Evolutionary conservation across 129 eudicot genomes (phyloP).

Genomic region (Kitagawia praeruptora): DNA sequence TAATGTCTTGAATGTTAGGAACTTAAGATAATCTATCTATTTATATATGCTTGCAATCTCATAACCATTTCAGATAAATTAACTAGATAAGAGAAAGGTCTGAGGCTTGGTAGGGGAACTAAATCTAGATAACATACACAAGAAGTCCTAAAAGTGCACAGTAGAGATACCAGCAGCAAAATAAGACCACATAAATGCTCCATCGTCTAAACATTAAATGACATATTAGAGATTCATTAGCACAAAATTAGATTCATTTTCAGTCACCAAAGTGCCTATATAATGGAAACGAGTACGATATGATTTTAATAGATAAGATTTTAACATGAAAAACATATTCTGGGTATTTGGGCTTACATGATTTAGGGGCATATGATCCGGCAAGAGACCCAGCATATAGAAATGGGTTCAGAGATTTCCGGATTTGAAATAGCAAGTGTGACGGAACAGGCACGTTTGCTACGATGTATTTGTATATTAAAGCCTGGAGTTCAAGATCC

Average conservation of each 20-base stretch:
- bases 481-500: slow-evolving; percentile 90
- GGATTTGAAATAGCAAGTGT: slow-evolving; percentile 55
- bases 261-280: neutral
- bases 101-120: neutral
- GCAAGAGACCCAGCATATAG: slow-evolving; percentile 44
- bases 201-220: neutral
- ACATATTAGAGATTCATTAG: neutral
- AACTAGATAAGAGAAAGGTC: neutral
- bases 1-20: neutral
- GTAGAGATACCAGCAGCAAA: neutral
- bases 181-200: neutral
- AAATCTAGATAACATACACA: neutral
- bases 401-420: slow-evolving; percentile 51
- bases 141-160: neutral
- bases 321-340: no score
- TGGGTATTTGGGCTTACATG: slow-evolving; percentile 36
- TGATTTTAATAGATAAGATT: no score
- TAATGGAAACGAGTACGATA: neutral
- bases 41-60: neutral
- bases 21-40: neutral
- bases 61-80: neutral
- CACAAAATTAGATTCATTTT: neutral
- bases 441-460: slow-evolving; percentile 89
- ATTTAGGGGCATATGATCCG: slow-evolving; percentile 59
- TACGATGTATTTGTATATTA: slow-evolving; percentile 69